phyloP scores from a whole-genome alignment of 495 filamentous ascomycete species.

The Hypomontagnella submonticulosa region DNA sequence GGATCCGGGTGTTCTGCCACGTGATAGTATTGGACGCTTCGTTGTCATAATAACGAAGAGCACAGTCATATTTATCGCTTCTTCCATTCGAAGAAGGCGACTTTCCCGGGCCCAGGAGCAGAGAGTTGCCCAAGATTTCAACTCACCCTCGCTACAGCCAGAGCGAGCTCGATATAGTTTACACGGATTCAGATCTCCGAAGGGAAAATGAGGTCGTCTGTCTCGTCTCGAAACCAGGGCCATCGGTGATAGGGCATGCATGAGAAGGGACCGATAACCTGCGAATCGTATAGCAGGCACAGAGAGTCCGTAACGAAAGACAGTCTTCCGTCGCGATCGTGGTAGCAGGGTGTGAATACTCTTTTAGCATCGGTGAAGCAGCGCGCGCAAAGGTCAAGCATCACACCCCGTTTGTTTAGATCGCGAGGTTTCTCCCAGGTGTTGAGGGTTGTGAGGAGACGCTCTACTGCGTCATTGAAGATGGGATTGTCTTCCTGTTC shows the following conservation, averaged over 20 bases:
- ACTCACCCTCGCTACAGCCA: slow-evolving; percentile 14
- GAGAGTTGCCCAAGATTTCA: slow-evolving; percentile 39
- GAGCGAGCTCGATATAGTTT: neutral
- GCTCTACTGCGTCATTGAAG: neutral
- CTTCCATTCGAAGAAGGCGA: neutral
- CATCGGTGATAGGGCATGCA: no score
- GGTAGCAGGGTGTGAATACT: no score
- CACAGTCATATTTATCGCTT: neutral
- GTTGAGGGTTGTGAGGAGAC: neutral
- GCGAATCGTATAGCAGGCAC: no score
- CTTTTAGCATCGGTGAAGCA: neutral
- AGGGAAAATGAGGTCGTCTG: no score
- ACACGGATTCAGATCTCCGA: no score
- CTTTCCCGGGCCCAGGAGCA: no score
- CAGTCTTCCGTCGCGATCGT: no score
- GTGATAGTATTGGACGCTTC: slow-evolving; percentile 9
- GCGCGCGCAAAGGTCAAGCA: neutral
- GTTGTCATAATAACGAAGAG: slow-evolving; percentile 12
- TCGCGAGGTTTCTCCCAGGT: neutral
- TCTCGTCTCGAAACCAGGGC: no score
- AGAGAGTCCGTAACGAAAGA: no score
- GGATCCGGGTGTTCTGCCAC: slow-evolving; percentile 13
- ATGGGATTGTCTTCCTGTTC: no score
- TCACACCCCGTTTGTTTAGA: slow-evolving; percentile 2
- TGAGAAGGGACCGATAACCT: no score